These are phyloP conservation scores for Erodium maritimum DNA, from an alignment of 345 rosid species.

Conservation along the genomic window DNA sequence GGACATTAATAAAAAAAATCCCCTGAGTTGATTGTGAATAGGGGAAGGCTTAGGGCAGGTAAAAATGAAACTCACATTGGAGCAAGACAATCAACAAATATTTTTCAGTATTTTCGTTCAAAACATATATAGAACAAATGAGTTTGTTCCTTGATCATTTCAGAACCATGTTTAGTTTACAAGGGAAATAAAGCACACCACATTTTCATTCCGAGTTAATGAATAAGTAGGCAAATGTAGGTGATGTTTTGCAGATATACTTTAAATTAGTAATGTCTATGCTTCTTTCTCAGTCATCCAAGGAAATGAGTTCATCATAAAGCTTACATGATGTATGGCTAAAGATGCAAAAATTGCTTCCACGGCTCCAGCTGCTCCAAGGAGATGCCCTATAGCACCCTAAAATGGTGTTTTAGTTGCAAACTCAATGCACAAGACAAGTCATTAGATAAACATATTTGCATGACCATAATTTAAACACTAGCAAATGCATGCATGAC, in stretches of 20 bases:
- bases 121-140: background rate
- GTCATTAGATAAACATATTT: background rate
- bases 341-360: constrained; percentile 77
- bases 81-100: background rate
- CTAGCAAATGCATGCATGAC: background rate
- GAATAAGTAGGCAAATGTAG: background rate
- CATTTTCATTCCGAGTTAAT: background rate
- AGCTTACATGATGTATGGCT: constrained; percentile 55
- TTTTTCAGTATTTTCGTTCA: background rate
- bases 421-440: background rate
- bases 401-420: constrained; percentile 15
- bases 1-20: too few species aligned
- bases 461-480: background rate
- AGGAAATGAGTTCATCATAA: background rate
- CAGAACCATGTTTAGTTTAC: background rate
- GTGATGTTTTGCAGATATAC: background rate
- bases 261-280: background rate
- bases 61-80: background rate
- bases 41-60: too few species aligned
- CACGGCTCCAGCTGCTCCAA: constrained; percentile 96
- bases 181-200: background rate
- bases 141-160: background rate
- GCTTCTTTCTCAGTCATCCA: background rate
- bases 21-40: too few species aligned
- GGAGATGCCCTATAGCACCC: constrained; percentile 97